A percentile compares a stretch with the other conserved stretches of the same genome.
Evolutionary conservation across 345 rosid genomes (phyloP).

Genomic region (Bretschneidera sinensis): DNA sequence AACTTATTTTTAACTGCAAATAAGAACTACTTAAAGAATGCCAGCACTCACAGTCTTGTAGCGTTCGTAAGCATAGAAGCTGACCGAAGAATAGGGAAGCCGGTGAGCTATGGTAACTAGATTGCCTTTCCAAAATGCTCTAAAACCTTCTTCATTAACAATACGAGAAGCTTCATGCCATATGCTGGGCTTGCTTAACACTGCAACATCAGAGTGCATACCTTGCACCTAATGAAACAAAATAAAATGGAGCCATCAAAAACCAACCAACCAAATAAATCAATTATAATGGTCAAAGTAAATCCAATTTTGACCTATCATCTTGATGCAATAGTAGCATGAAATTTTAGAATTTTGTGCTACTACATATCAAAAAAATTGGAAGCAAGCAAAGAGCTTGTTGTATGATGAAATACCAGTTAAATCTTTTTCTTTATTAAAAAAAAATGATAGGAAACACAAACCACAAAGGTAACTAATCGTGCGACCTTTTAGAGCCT

Average conservation of each 20-base stretch:
- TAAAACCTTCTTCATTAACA: constrained; percentile 75
- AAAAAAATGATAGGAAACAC: too few relatives aligned
- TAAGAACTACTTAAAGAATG: background rate
- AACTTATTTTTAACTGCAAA: too few relatives aligned
- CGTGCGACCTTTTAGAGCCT: too few relatives aligned
- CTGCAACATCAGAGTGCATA: constrained; percentile 74
- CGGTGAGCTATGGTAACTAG: constrained; percentile 89
- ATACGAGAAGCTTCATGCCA: constrained; percentile 87
- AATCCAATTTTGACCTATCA: background rate
- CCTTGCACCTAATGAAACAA: constrained; percentile 74
- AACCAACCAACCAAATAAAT: background rate
- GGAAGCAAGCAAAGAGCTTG: too few relatives aligned
- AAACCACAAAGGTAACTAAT: too few relatives aligned
- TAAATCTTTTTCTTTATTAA: too few relatives aligned
- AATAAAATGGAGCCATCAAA: constrained; percentile 4
- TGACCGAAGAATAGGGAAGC: constrained; percentile 79
- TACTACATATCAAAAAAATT: too few relatives aligned
- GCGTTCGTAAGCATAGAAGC: constrained; percentile 73
- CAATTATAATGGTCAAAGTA: background rate
- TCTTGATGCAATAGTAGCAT: background rate
- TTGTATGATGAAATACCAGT: background rate
- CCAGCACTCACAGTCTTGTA: constrained; percentile 54
- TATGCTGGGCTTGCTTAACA: constrained; percentile 54
- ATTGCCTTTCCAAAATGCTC: constrained; percentile 98
- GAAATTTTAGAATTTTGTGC: constrained; percentile 6